Evolutionary conservation across 1,139 yeast genomes (phyloP), one percentile per base, ranked within the genome.

Genomic region (Yamadazyma dendronema): DNA sequence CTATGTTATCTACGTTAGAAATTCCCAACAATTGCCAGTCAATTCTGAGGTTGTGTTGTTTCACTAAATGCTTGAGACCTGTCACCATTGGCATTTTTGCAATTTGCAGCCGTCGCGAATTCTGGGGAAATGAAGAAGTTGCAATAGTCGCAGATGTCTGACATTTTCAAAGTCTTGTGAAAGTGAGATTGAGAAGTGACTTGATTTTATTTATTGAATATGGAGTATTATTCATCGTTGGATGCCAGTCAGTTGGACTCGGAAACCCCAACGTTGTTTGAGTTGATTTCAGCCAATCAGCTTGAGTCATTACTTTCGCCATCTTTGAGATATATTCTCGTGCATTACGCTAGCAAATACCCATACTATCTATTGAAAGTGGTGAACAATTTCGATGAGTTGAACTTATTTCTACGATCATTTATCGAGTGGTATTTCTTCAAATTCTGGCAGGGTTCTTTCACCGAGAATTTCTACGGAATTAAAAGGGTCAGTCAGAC

Each of bases 401-500:
- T 88, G 25, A 84, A 84, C 49, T 59, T 84, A 9, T 46, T 77
- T 2, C 47, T 83, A 4, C 66, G 92, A 56, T 80, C 86, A 0
- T 47, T 74, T n/a, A 67, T 90, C 1, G 97, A 92, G 58, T 82
- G 81, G 71, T 74, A 77, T 48, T 87, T 84, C 50, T 58, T 90
- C 35, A 74, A 67, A 37, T 71, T 73, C 39, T 86, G 95, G 88
- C 90, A 86, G 52, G 81, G 95, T 0, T 79, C 94, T 2, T 88
- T 92, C 50, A 87, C 96, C 0, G 97, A 90, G 57, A 86, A 86
- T 56, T 92, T 90, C 56, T 90, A 92, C 54, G 97, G 97, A 2
- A 62, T 92, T 48, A 88, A 89, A 56, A 65, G 95, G 36, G 79
- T 79, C 15, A 63, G 63, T 37, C 62, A 60, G 27, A 64, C 74